These are phyloP conservation scores for Cercospora zeae-maydis DNA, from an alignment of 2,329 filamentous ascomycete genomes.

Conservation along the genomic window DNA sequence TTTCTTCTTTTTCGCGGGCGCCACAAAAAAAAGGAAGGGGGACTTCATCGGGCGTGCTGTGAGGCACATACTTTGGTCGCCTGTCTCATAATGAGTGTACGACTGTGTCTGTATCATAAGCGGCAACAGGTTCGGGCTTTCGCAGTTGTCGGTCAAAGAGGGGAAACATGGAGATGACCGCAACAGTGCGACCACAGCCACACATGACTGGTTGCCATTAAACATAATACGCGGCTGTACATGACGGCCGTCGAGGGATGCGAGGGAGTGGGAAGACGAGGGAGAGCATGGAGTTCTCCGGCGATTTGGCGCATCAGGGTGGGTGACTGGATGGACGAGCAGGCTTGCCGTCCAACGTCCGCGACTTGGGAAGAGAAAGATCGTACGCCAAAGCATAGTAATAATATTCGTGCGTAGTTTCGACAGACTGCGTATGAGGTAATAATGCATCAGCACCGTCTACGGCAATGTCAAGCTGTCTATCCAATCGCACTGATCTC, in stretches of 20 bases:
- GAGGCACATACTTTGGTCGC: conserved; percentile 6
- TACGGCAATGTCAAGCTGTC: neutral
- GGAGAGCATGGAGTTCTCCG: neutral
- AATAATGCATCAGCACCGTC: neutral
- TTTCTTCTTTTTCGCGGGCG: conserved; percentile 7
- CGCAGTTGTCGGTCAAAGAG: neutral
- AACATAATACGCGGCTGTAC: neutral
- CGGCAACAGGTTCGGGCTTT: conserved; percentile 11
- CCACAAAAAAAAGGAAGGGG: conserved; percentile 10
- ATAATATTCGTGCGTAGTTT: conserved; percentile 12
- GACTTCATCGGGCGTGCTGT: conserved; percentile 3
- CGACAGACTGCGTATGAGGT: neutral
- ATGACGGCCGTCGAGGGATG: neutral
- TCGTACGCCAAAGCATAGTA: conserved; percentile 15
- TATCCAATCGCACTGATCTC: neutral
- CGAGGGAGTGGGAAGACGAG: neutral
- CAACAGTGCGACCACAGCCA: neutral
- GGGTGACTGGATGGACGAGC: conserved; percentile 4
- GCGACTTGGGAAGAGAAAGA: neutral
- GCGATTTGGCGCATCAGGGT: conserved; percentile 6
- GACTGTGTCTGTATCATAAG: conserved; percentile 21
- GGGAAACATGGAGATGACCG: neutral
- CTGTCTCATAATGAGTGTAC: conserved; percentile 19
- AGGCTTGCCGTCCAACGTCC: conserved; percentile 3
- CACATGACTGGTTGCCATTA: neutral